Evolutionary conservation across 176 grass and related monocot species (phyloP), one percentile per base, ranked within the genome.

Genomic region (Hsuehochloa calcarea): DNA sequence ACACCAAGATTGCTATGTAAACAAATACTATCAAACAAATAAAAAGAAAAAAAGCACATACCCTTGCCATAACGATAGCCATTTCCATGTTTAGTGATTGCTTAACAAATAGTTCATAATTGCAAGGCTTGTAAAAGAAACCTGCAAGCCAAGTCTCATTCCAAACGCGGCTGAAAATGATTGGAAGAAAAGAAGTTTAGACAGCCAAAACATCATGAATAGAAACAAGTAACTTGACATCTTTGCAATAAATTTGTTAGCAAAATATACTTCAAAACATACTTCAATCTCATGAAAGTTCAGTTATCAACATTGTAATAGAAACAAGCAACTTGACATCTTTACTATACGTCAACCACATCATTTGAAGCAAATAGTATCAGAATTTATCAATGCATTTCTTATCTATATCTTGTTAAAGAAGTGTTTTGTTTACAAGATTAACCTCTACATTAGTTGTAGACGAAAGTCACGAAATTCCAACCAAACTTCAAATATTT

Each of bases 81-180:
- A 98, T 98, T 89, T 98, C 96, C 96, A 98, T 98, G 80, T 98
- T 98, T 23, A 98, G 86, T 56, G 96, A 98, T 66, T 98, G 96
- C 85, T 98, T 98, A 66, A 98, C 96, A 89, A 98, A 98, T 5
- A 98, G 85, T 83, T 98, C 96, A 75, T 95, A 98, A 85, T 98
- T 98, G 86, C 96, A 98, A 3, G 96, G 96, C 52, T 98, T 98
- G 88, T 98, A 98, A 81, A 98, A 98, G 90, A 98, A 98, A 82
- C 91, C 78, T 68, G 74, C 46, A 84, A 98, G 80, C 96, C 96
- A 98, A 84, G 96, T 98, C 74, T 98, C 96, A 8, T 98, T 98
- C 96, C 96, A 98, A 73, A 98, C 92, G 74, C 93, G 96, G 80
- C 96, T 98, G 87, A 88, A 90, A 83, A 84, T 72, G 1, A 12